phyloP scores from a whole-genome alignment of 352 stramenopile species.

The Globisporangium ultimum region DNA sequence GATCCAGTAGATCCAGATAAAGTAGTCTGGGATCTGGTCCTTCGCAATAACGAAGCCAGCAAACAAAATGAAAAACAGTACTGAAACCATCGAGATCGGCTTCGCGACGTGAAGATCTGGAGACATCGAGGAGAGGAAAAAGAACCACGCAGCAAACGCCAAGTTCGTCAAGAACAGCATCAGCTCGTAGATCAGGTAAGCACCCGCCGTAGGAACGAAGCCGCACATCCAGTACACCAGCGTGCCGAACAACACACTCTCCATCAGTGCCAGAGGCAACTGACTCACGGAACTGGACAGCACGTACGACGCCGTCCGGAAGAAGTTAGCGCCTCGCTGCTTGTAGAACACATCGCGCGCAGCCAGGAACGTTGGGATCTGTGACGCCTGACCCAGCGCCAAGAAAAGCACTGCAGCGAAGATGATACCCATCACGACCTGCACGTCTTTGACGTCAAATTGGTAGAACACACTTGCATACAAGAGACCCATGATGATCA shows the following conservation, averaged over 20 bases:
- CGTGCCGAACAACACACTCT: conserved; percentile 10
- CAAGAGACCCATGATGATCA: conserved; percentile 15
- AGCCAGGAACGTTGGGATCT: conserved; percentile 10
- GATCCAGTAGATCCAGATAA: conserved; percentile 15
- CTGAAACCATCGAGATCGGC: conserved; percentile 7
- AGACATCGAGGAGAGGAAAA: conserved; percentile 1
- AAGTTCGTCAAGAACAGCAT: conserved; percentile 17
- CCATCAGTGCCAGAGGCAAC: conserved; percentile 7
- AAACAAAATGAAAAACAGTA: conserved; percentile 22
- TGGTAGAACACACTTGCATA: conserved; percentile 14
- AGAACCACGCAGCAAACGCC: conserved; percentile 19
- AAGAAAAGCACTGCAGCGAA: conserved; percentile 15
- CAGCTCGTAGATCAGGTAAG: conserved; percentile 10
- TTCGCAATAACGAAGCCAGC: conserved; percentile 20
- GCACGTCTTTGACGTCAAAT: conserved; percentile 6
- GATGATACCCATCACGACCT: conserved; percentile 15
- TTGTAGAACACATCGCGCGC: conserved; percentile 16
- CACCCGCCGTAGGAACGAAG: not conserved
- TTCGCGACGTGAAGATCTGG: conserved; percentile 6
- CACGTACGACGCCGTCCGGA: conserved; percentile 12
- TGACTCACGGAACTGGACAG: conserved; percentile 7
- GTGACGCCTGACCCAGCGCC: conserved; percentile 10
- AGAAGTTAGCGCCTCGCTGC: conserved; percentile 16
- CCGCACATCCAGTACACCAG: conserved; percentile 21
- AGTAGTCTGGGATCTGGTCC: conserved; percentile 14